Conservation (phyloP, 169 alveolate species). For the Plasmodium reichenowi region DNA sequence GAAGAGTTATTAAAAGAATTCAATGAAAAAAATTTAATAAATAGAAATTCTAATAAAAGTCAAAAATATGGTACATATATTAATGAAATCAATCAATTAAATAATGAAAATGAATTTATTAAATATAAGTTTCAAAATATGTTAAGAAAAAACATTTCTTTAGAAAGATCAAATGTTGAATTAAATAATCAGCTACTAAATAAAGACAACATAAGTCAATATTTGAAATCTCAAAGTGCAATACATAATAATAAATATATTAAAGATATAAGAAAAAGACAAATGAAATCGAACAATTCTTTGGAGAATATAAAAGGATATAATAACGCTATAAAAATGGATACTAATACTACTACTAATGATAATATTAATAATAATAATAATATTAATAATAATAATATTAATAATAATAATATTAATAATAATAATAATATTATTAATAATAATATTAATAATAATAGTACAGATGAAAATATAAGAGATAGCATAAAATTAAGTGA, state of each 20-base stretch:
- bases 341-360: background rate
- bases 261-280: no score
- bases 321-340: no score
- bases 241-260: no score
- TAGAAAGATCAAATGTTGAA: slow-evolving; percentile 24
- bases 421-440: background rate
- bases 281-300: no score
- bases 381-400: background rate
- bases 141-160: slow-evolving; percentile 38
- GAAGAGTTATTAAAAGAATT: slow-evolving; percentile 27
- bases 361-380: background rate
- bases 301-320: no score
- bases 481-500: background rate
- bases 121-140: slow-evolving; percentile 52
- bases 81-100: slow-evolving; percentile 35
- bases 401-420: no score
- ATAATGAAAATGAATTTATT: slow-evolving; percentile 61
- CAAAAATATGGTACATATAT: slow-evolving; percentile 16
- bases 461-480: background rate
- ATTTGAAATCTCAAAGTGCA: no score
- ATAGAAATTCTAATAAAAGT: background rate
- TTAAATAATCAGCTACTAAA: slow-evolving; percentile 35
- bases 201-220: background rate
- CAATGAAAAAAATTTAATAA: slow-evolving; percentile 4
- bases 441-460: background rate